These are phyloP conservation scores for Rosellinia necatrix DNA, from an alignment of 2,329 filamentous ascomycete genomes.

Conservation along the genomic window DNA sequence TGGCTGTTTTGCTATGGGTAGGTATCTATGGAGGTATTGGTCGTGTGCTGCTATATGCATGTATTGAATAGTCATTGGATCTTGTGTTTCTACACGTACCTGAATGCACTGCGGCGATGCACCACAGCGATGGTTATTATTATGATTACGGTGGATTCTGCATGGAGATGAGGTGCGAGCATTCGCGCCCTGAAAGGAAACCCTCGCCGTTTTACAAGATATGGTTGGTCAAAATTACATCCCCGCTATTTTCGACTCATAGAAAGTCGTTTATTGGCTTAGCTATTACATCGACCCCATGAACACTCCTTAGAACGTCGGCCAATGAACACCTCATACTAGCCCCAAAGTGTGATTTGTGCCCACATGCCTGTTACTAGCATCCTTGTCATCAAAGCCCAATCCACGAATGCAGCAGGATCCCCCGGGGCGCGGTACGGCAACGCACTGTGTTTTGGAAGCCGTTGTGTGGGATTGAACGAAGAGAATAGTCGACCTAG, in stretches of 20 bases:
- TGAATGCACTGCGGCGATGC: no score
- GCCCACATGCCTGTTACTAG: conserved; percentile 2
- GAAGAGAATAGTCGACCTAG: not conserved
- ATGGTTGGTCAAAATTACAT: conserved; percentile 14
- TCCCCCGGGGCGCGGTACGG: not conserved
- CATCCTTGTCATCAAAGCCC: conserved; percentile 16
- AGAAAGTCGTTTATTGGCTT: conserved; percentile 15
- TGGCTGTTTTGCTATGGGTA: no score
- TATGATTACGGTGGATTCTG: conserved; percentile 1
- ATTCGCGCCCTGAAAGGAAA: conserved; percentile 21
- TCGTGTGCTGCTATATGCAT: no score
- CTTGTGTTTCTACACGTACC: no score
- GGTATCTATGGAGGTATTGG: no score
- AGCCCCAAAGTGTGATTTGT: conserved; percentile 18
- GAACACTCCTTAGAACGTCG: conserved; percentile 15
- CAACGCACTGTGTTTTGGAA: conserved; percentile 8
- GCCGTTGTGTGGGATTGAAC: no score
- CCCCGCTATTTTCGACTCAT: conserved; percentile 6
- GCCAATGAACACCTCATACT: conserved; percentile 15
- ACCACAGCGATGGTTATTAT: no score
- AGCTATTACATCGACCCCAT: conserved; percentile 7
- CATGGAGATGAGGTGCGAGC: not conserved
- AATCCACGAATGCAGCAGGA: conserved; percentile 15
- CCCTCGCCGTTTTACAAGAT: not conserved
- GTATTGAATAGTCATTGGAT: no score